phyloP scores from a whole-genome alignment of 768 basidiomycete species.

The Mrakia hoshinonis region DNA sequence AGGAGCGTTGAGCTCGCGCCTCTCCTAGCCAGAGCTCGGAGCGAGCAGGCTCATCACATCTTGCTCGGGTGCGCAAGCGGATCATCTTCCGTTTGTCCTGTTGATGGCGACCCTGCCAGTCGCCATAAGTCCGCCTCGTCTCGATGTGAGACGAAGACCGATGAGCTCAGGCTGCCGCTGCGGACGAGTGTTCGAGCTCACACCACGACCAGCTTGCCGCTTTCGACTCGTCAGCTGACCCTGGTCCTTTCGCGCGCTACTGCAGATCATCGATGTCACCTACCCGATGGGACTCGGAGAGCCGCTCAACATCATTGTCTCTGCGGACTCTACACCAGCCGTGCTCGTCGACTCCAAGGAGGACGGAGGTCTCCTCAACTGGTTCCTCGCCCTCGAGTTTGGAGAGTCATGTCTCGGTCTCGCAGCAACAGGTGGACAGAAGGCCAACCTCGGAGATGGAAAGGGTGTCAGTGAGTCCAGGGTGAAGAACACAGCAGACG shows the following conservation, averaged over 20 bases:
- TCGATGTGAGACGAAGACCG: no score
- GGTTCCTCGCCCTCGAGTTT: constrained; percentile 65
- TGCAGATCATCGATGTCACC: constrained; percentile 23
- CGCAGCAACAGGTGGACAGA: constrained; percentile 58
- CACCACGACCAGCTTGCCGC: not conserved
- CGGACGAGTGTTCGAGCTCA: no score
- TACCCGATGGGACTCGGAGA: constrained; percentile 59
- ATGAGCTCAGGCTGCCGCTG: no score
- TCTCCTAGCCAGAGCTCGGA: not conserved
- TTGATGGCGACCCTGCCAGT: no score
- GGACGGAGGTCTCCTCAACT: constrained; percentile 72
- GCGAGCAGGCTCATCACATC: not conserved
- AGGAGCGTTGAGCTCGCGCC: not conserved
- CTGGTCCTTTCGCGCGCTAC: not conserved
- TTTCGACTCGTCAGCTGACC: not conserved
- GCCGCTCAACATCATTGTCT: constrained; percentile 74
- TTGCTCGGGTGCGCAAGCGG: not conserved
- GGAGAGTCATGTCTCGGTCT: constrained; percentile 77
- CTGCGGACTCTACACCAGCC: constrained; percentile 59
- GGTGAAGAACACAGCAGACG: no score
- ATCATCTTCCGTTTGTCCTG: no score
- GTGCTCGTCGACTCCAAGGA: constrained; percentile 53
- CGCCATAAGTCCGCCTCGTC: no score
- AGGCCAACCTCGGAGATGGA: constrained; percentile 75
- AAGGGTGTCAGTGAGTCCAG: constrained; percentile 54